Evolutionary conservation across 148 eudicot species (phyloP).

Genomic region (Arctostaphylos glauca): DNA sequence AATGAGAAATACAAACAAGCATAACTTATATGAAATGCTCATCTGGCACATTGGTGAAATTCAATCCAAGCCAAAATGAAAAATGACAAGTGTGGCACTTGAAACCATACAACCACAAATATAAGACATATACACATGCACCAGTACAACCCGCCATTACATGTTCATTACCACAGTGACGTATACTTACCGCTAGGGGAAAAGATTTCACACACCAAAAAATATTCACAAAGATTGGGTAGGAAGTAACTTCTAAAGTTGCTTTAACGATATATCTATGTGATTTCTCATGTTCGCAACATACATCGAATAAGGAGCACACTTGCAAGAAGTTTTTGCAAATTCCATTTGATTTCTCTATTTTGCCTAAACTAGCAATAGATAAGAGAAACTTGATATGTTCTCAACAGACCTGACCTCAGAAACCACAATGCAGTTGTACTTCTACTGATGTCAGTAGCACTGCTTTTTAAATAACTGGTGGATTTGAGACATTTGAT

Average conservation of each 20-base stretch:
- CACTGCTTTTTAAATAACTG: background rate
- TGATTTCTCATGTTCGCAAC: background rate
- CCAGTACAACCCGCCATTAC: background rate
- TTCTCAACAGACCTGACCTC: background rate
- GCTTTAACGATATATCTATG: background rate
- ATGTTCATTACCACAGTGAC: background rate
- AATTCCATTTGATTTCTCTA: background rate
- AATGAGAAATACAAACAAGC: constrained; percentile 5
- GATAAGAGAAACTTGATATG: background rate
- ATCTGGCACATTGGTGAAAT: background rate
- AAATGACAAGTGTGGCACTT: background rate
- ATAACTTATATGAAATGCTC: background rate
- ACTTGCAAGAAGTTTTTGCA: background rate
- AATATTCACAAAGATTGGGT: background rate
- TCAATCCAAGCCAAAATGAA: background rate
- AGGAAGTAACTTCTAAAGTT: background rate
- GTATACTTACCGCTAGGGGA: background rate
- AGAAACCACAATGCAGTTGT: background rate
- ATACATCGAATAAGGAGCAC: background rate
- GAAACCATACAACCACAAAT: background rate
- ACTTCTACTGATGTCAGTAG: background rate
- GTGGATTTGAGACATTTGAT: background rate
- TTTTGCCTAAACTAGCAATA: background rate
- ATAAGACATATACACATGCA: background rate
- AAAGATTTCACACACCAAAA: background rate